Evolutionary conservation across 306 rosid species (phyloP).

Genomic region (Malus fusca): DNA sequence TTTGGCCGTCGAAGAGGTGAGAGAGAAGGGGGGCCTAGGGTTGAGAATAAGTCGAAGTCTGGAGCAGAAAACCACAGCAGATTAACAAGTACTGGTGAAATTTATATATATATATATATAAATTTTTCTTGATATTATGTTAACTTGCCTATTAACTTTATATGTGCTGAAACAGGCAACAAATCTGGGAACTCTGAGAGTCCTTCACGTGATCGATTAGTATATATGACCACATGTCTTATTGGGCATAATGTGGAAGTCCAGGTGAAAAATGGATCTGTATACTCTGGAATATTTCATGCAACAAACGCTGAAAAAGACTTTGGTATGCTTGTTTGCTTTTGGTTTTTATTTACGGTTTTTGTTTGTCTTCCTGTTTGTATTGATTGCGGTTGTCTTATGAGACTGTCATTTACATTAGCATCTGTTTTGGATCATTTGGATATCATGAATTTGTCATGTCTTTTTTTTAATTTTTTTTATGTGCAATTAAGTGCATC

Average conservation of each 20-base stretch:
- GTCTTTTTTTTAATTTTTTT: background rate
- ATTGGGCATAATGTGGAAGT: constrained; percentile 94
- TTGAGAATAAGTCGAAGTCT: constrained; percentile 48
- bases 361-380: background rate
- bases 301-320: constrained; percentile 68
- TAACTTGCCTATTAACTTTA: constrained; percentile 19
- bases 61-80: constrained; percentile 60
- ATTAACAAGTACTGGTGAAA: constrained; percentile 45
- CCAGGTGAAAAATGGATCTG: constrained; percentile 83
- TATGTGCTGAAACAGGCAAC: constrained; percentile 44
- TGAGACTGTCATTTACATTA: background rate
- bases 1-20: constrained; percentile 77
- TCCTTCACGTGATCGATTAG: constrained; percentile 71
- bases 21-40: constrained; percentile 54
- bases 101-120: background rate
- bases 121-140: constrained; percentile 3
- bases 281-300: constrained; percentile 89
- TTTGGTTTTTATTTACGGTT: constrained; percentile 2
- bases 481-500: background rate
- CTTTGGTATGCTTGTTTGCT: constrained; percentile 55
- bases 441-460: background rate
- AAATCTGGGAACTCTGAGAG: constrained; percentile 50
- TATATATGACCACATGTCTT: constrained; percentile 57
- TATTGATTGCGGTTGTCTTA: constrained; percentile 2
- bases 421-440: background rate